Evolutionary conservation across 225 moss, liverwort and hornwort species (phyloP).

Genomic region (Bryoerythrophyllum caledonicum): DNA sequence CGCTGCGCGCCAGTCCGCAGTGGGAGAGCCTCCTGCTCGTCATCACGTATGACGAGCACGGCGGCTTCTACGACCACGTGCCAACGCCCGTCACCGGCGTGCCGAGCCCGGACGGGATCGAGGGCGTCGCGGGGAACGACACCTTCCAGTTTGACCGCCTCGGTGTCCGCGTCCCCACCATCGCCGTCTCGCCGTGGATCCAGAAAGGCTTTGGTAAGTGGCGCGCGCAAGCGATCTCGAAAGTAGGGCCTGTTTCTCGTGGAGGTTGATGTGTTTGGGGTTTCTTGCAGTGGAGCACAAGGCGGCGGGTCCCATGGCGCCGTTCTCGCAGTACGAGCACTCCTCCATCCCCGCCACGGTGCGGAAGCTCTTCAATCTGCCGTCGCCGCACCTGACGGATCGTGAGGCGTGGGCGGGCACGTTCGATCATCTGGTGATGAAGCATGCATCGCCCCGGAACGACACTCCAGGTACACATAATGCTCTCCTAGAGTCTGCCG

Average conservation of each 20-base stretch:
- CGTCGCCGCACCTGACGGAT: constrained; percentile 60
- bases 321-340: constrained; percentile 85
- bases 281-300: constrained; percentile 71
- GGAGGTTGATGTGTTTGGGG: too few species aligned
- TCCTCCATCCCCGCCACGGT: constrained; percentile 88
- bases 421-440: constrained; percentile 64
- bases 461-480: constrained; percentile 68
- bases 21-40: constrained; percentile 72
- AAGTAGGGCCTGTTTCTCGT: too few species aligned
- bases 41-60: constrained; percentile 92
- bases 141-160: constrained; percentile 81
- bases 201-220: constrained; percentile 60
- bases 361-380: constrained; percentile 79
- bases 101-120: constrained; percentile 70
- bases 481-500: not conserved
- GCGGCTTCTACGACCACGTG: constrained; percentile 91
- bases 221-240: too few species aligned
- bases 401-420: constrained; percentile 95
- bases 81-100: constrained; percentile 76
- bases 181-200: constrained; percentile 86
- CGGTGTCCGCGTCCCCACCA: constrained; percentile 86
- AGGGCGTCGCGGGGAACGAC: constrained; percentile 46
- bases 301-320: constrained; percentile 62
- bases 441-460: constrained; percentile 41
- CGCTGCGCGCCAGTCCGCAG: constrained; percentile 78